Evolutionary conservation across 108 stramenopile genomes (phyloP), one percentile per base, ranked within the genome.

Genomic region (Nannochloropsis oceanica): DNA sequence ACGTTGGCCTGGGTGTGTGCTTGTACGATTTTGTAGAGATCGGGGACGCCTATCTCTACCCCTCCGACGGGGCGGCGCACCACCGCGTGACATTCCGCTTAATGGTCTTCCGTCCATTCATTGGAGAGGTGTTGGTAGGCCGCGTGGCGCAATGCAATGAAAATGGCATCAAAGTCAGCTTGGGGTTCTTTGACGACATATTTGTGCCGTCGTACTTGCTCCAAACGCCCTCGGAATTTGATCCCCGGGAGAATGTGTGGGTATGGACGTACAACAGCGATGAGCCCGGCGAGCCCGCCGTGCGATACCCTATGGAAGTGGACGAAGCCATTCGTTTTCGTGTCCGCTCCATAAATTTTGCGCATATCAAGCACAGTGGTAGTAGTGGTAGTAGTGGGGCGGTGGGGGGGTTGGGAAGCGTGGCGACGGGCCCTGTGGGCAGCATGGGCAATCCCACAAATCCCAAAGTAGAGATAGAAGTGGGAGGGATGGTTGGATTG

Each of bases 131-230:
- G 13, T 86, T 93, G 59, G 81, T 92, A 5, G 95, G 95, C 27
- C 91, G 82, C 18, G 93, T 97, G 43, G 84, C 82, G 12, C 92
- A 92, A 44, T 90, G 90, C 43, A 92, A 90, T 18, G 88, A 91
- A 14, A 94, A 95, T 81, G 96, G 95, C 11, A 83, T 97, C 44
- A 86, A 88, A 79, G 94, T 95, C 18, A 91, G 91, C 50, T 83
- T 96, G 43, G 95, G 93, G 14, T 96, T 97, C 87, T 97, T 95
- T 88, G 93, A 93, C 83, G 93, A 95, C 85, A 92, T 95, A 83
- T 92, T 92, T 84, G 94, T 95, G 79, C 94, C 95, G 26, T 93
- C 93, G 27, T 94, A 93, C 85, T 93, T 93, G 18, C n/a, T 73
- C 8, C 59, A 73, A 73, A 73, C 59, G n/a, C 59, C 59, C 59